Percentiles rank a stretch among this genome's conserved stretches.
These are phyloP conservation scores for Stromatinia cepivora DNA, from an alignment of 2,329 filamentous ascomycete genomes.

Conservation along the genomic window DNA sequence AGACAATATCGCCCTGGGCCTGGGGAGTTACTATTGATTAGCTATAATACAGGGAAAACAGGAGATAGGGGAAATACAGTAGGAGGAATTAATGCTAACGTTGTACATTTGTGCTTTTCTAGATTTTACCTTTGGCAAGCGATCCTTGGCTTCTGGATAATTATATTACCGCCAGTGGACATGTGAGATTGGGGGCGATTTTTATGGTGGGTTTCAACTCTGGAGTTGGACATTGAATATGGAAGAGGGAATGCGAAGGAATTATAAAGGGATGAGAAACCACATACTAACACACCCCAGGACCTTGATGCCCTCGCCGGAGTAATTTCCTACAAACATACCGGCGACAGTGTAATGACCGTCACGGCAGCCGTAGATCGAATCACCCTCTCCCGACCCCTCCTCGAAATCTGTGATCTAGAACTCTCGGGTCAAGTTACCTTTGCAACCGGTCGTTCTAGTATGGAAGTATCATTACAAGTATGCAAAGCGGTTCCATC, in stretches of 20 bases:
- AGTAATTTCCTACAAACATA: constrained; percentile 69
- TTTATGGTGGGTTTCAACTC: constrained; percentile 53
- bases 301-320: constrained; percentile 71
- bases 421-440: constrained; percentile 56
- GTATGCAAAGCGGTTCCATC: constrained; percentile 56
- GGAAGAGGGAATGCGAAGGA: not conserved
- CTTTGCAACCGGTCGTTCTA: constrained; percentile 66
- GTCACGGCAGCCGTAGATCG: constrained; percentile 46
- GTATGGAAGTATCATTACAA: constrained; percentile 69
- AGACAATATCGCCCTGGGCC: too few species aligned
- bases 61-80: not conserved
- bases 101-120: constrained; percentile 21
- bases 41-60: not conserved
- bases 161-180: constrained; percentile 68
- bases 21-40: fast-evolving
- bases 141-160: constrained; percentile 71
- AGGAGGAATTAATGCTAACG: not conserved
- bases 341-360: constrained; percentile 55
- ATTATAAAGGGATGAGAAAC: not conserved
- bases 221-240: too few species aligned
- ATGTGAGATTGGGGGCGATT: constrained; percentile 53
- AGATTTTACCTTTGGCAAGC: constrained; percentile 63
- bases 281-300: not conserved
- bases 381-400: constrained; percentile 56
- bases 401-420: constrained; percentile 69